Conservation (phyloP, 805 yeast species). For the Saccharomycopsis sp. region DNA sequence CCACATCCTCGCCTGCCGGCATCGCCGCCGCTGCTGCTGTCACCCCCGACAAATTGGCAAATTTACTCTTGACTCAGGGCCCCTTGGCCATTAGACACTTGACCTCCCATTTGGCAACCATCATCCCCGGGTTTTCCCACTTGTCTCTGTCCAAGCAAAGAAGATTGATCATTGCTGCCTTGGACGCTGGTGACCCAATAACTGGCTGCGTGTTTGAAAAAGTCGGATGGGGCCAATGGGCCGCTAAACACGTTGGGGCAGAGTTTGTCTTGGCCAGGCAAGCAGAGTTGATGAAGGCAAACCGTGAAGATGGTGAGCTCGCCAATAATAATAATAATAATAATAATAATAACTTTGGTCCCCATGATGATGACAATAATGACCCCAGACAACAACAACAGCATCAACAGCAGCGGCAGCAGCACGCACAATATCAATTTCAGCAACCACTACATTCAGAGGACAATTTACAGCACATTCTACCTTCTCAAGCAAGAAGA, state of each 20-base stretch:
- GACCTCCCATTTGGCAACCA: slow-evolving; percentile 64
- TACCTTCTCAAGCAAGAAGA: not conserved
- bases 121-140: slow-evolving; percentile 72
- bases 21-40: slow-evolving; percentile 80
- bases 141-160: slow-evolving; percentile 82
- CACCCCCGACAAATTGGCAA: slow-evolving; percentile 70
- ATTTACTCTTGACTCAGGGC: slow-evolving; percentile 60
- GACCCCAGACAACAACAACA: not conserved
- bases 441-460: too few relatives aligned
- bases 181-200: slow-evolving; percentile 59
- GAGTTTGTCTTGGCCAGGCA: slow-evolving; percentile 25
- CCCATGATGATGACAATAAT: not conserved
- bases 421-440: too few relatives aligned
- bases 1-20: slow-evolving; percentile 82
- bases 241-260: slow-evolving; percentile 47
- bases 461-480: too few relatives aligned
- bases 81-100: slow-evolving; percentile 88
- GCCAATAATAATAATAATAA: not conserved
- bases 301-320: not conserved
- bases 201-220: slow-evolving; percentile 67
- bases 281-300: slow-evolving; percentile 15
- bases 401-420: not conserved
- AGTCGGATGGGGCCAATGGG: slow-evolving; percentile 99
- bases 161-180: slow-evolving; percentile 79
- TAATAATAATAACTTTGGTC: not conserved